Evolutionary conservation across 306 rosid genomes (phyloP), one percentile per base, ranked within the genome.

Genomic region (Cucumis hystrix): DNA sequence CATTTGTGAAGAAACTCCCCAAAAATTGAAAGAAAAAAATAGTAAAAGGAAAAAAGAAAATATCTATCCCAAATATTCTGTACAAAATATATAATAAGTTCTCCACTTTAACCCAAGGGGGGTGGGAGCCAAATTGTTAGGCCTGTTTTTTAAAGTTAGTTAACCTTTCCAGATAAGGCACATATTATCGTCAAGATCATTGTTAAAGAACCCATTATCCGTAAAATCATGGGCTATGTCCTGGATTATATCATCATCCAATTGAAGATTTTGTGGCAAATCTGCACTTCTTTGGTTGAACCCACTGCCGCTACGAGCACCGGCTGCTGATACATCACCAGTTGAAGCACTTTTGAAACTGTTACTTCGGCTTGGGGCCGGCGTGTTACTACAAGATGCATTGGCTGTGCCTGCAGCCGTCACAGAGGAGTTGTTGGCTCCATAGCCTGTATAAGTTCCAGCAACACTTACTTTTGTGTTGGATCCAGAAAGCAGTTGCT

Each of bases 291-390:
- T 89, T 84, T 85, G 97, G 89, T 83, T 88, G 86, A 89, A 87
- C 67, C 90, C 91, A 66, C 77, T 88, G 83, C 83, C 87, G 83
- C 83, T 87, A 92, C 15, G 8, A 77, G 87, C 95, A 76, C 60
- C 76, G 11, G 25, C 40, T n/a, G 91, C 95, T 20, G 96, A 80
- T 71, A 91, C 84, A 79, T 95, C 97, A 15, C 90, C 89, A 81
- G 79, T 92, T 62, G 98, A 90, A 41, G 92, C 87, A 10, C 87
- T 87, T 85, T 92, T 92, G 88, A 96, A 96, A 78, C 99, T 92
- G 79, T 88, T 92, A 61, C 91, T 96, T 84, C 99, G 85, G 87
- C 87, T 85, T 2, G 98, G 89, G 37, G 88, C 85, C 79, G 87
- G 87, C 58, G 92, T 85, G 6, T 87, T 90, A 72, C 86, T 84